Evolutionary conservation across 2,329 filamentous ascomycete genomes (phyloP), one percentile per base, ranked within the genome.

Genomic region (Alternaria incomplexa): DNA sequence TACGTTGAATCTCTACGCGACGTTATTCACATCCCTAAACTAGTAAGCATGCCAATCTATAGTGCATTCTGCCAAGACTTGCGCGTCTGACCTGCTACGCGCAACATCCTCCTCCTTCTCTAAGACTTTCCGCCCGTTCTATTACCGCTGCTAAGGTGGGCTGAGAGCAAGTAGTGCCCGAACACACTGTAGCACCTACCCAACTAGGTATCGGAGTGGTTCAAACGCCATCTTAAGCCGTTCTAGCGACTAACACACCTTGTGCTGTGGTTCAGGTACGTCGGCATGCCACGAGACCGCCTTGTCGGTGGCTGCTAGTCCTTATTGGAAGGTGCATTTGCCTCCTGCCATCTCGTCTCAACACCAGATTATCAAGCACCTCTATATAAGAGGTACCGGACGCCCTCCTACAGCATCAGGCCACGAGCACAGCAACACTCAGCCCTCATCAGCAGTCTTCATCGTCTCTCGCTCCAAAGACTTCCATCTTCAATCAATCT

Each of bases 31-130:
- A 76, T 74, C 70, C 73, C 73, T 75, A 75, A 71, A 68, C 58
- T 58, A 73, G 74, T 76, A 77, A 77, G 73, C 64, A 65, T 30
- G 55, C 67, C 70, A 75, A 76, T 76, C 67, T 77, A 58, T 63
- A 61, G 48, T 68, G 72, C 75, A 61, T 70, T 55, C 64, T 68
- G 73, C 74, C 73, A 77, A 77, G 73, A 60, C 22, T 17, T 52
- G 48, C 54, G 55, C 67, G 61, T 61, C 58, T 71, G 65, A 69
- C 62, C 56, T 59, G 68, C 63, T 66, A 58, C 64, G 56, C 51
- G 55, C 56, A 59, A 52, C 60, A 50, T 67, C 56, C 64, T 66
- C 64, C 68, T 66, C 61, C 55, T 67, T 62, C 58, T 71, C 63
- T 62, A 62, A 64, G 56, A 53, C 58, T 52, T 59, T 63, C 48